phyloP scores from a whole-genome alignment of 2,329 filamentous ascomycete genomes.

The Ploettnerulaceae sp. region DNA sequence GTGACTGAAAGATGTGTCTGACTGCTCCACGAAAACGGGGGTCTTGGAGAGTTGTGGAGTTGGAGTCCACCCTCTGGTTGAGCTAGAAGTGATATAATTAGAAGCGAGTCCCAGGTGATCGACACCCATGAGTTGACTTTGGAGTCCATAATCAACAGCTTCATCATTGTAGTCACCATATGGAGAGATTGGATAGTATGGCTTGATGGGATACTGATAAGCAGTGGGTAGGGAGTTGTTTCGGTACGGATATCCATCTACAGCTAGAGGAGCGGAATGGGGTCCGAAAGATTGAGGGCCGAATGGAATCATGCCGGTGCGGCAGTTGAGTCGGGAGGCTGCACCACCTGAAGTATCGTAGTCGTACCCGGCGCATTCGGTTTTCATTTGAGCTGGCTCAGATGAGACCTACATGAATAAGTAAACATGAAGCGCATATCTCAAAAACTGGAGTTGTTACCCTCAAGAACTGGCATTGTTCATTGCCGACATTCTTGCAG shows the following conservation, averaged over 20 bases:
- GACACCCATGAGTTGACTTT: conserved; percentile 6
- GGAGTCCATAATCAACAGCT: conserved; percentile 25
- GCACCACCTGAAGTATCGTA: conserved; percentile 23
- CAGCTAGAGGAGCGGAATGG: conserved; percentile 10
- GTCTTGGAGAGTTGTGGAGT: conserved; percentile 18
- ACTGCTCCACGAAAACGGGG: conserved; percentile 21
- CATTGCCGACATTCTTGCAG: conserved; percentile 69
- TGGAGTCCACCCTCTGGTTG: conserved; percentile 19
- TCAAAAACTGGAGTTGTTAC: conserved; percentile 43
- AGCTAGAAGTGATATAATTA: conserved; percentile 13
- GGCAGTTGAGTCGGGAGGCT: conserved; percentile 24
- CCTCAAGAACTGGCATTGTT: conserved; percentile 73
- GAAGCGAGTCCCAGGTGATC: conserved; percentile 10
- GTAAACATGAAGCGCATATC: conserved; percentile 11
- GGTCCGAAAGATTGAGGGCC: conserved; percentile 19
- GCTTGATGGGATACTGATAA: conserved; percentile 17
- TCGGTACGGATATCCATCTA: conserved; percentile 21
- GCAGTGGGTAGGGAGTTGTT: conserved; percentile 19
- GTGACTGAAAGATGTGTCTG: conserved; percentile 19
- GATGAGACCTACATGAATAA: conserved; percentile 29
- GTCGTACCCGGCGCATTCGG: conserved; percentile 20
- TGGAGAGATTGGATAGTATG: conserved; percentile 18
- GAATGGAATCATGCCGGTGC: conserved; percentile 17
- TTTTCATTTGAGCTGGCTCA: conserved; percentile 26
- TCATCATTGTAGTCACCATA: conserved; percentile 28